Base-by-base conservation (phyloP, 305 asterid species). In the Solanum hybrid region DNA sequence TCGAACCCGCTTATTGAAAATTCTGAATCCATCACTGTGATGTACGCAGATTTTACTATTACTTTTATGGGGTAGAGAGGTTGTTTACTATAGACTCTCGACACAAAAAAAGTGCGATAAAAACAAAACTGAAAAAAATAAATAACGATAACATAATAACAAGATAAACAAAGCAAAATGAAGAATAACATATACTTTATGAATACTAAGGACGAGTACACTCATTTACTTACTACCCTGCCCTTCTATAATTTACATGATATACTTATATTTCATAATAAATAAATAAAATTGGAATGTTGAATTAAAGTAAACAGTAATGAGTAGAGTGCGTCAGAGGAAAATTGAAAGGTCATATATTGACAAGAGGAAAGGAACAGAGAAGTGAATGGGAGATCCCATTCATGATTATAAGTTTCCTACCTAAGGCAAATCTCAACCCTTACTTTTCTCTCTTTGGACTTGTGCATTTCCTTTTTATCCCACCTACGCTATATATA, bases 401-500 rank as follows among this genome's bases (percentile, higher is more conserved):
- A 51, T 84, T 84, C 76, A 84, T 84, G 87, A 85, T 85, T 85
- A 85, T 85, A 20, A 84, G 87, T 84, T 84, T 84, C 42, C 87
- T 56, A 11, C 46, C 75, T 31, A 84, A 31, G 87, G 87, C n/a
- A 85, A 85, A 31, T 82, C 40, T 14, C 20, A 85, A 22, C 87
- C 75, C 22, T 32, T 51, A 51, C 87, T 51, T 85, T 84, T 85
- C 71, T 85, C 7, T 85, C 4, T 56, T 5, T 56, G 73, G 87
- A 85, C 87, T 85, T 85, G 27, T 31, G 76, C 87, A 22, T 85
- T 85, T 22, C 87, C 87, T 51, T 66, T 69, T 86, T 36, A 0
- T 4, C 46, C 32, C 64, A 85, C 85, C 85, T 32, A 64, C 75
- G 51, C n/a, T 51, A 79, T 79, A 79, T 36, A 36, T 35, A 79